Evolutionary conservation across 164 flowering plant species (phyloP).

Genomic region (Dillenia suffruticosa): DNA sequence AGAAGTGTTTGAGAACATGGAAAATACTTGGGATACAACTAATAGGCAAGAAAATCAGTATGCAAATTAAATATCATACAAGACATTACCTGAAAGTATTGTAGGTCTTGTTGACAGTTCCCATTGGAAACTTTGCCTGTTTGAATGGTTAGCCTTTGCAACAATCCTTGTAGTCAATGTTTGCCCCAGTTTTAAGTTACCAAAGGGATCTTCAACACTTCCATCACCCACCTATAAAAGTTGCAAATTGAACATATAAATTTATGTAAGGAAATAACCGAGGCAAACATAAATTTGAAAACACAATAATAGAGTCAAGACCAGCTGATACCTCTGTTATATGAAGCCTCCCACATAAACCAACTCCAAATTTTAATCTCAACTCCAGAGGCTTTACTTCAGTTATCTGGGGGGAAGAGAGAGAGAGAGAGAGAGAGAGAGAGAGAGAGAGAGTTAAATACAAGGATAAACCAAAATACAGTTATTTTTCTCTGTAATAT

Average conservation of each 20-base stretch:
- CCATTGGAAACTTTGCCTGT: constrained; percentile 38
- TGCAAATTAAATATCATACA: not conserved
- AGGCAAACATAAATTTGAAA: too few relatives aligned
- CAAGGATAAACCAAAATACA: not conserved
- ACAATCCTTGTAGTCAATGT: constrained; percentile 63
- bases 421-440: too few relatives aligned
- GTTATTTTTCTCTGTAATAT: too few relatives aligned
- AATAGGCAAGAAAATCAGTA: not conserved
- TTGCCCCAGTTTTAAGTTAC: constrained; percentile 69
- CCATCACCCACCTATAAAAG: constrained; percentile 9
- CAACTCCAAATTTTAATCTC: constrained; percentile 74
- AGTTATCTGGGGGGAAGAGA: constrained; percentile 48
- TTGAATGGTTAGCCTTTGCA: constrained; percentile 31
- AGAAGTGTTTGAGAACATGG: too few relatives aligned
- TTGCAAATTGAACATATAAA: too few relatives aligned
- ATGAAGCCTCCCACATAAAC: constrained; percentile 75
- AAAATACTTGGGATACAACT: too few relatives aligned
- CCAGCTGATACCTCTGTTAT: constrained; percentile 70
- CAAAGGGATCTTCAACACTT: constrained; percentile 48
- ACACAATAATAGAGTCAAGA: not conserved
- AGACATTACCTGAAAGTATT: constrained; percentile 45
- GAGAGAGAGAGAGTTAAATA: not conserved
- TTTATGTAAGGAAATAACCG: too few relatives aligned
- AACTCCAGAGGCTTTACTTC: constrained; percentile 75
- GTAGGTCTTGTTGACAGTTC: constrained; percentile 78